Percentiles rank a stretch among this genome's conserved stretches.
Conservation (phyloP, 108 stramenopile genomes). For the Parietichytrium sp. region DNA sequence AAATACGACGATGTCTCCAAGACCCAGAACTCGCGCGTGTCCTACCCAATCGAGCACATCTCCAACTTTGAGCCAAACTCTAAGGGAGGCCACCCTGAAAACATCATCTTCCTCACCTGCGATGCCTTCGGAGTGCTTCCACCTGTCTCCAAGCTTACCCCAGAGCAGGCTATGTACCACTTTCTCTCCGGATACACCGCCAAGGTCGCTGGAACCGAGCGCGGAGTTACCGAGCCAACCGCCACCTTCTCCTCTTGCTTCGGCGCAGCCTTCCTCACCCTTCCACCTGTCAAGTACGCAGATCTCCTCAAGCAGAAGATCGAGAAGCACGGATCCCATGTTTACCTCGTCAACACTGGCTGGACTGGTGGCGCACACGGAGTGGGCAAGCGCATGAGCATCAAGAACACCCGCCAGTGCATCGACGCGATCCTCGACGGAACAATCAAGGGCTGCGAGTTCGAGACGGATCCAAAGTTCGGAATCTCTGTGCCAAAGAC, state of each 20-base stretch:
- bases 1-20: constrained; percentile 86
- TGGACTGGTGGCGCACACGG: constrained; percentile 91
- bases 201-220: constrained; percentile 97
- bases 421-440: constrained; percentile 92
- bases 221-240: constrained; percentile 86
- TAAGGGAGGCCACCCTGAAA: constrained; percentile 90
- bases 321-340: constrained; percentile 77
- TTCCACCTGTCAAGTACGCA: constrained; percentile 89
- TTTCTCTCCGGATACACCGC: constrained; percentile 95
- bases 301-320: constrained; percentile 87
- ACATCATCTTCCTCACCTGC: constrained; percentile 90
- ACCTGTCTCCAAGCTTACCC: constrained; percentile 82
- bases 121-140: constrained; percentile 97
- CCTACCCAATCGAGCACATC: constrained; percentile 92
- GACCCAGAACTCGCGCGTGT: constrained; percentile 96
- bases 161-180: constrained; percentile 96
- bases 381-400: constrained; percentile 92
- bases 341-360: constrained; percentile 93
- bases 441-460: constrained; percentile 74
- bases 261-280: constrained; percentile 95
- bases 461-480: constrained; percentile 76
- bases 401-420: constrained; percentile 90
- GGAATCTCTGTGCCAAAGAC: constrained; percentile 82
- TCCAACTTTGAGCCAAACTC: constrained; percentile 74
- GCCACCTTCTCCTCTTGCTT: constrained; percentile 92